phyloP scores from a whole-genome alignment of 2,329 filamentous ascomycete species.

The Colletotrichum agaves region DNA sequence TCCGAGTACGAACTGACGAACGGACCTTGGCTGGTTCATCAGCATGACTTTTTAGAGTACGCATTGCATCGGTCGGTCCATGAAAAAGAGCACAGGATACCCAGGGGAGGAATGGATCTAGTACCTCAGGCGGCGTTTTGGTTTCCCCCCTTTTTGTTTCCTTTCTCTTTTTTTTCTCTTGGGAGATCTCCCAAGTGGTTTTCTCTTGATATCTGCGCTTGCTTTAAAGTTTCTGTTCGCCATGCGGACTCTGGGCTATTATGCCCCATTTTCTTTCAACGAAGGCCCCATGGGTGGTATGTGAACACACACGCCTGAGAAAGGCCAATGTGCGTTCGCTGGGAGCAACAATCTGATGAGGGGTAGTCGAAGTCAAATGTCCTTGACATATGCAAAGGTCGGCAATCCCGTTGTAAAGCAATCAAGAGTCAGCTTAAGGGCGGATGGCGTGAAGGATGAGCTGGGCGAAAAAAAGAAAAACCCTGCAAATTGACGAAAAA shows the following conservation, averaged over 20 bases:
- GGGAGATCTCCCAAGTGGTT: background rate
- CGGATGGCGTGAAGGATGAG: background rate
- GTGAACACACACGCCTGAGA: background rate
- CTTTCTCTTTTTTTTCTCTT: background rate
- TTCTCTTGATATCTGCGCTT: background rate
- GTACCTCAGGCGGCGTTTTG: conserved; percentile 17
- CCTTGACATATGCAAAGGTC: background rate
- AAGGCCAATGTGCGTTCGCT: background rate
- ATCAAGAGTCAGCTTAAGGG: background rate
- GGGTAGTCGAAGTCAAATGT: background rate
- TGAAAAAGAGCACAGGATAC: conserved; percentile 26
- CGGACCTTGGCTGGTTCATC: conserved; percentile 27
- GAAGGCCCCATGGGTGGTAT: too few species aligned
- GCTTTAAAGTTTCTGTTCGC: background rate
- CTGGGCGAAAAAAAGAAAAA: background rate
- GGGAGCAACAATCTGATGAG: too few species aligned
- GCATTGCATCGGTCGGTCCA: conserved; percentile 36
- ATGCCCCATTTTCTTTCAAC: conserved; percentile 3
- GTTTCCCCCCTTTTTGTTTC: too few species aligned
- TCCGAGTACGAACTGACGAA: conserved; percentile 22
- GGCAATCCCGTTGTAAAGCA: too few species aligned
- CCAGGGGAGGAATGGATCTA: conserved; percentile 14
- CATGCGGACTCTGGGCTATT: conserved; percentile 4
- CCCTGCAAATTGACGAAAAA: background rate
- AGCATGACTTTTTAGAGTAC: conserved; percentile 38